Evolutionary conservation across 352 stramenopile genomes (phyloP).

Genomic region (Phytophthora sp.): DNA sequence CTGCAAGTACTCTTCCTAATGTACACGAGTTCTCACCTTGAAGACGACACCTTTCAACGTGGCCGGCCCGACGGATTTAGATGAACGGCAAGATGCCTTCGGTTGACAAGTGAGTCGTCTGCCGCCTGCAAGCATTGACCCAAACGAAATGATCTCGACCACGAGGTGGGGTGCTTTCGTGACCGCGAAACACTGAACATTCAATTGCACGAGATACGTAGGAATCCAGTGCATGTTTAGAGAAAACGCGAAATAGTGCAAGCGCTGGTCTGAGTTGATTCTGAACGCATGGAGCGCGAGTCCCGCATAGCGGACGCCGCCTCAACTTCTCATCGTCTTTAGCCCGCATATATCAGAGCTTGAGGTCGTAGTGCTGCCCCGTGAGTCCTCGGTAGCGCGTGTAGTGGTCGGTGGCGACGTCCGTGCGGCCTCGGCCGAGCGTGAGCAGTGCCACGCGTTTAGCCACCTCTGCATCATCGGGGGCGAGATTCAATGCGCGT

Average conservation of each 20-base stretch:
- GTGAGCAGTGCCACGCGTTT: conserved; percentile 54
- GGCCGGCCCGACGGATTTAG: conserved; percentile 7
- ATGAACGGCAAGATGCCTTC: not conserved
- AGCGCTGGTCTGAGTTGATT: conserved; percentile 26
- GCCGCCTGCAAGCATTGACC: not conserved
- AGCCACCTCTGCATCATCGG: conserved; percentile 44
- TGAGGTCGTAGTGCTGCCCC: conserved; percentile 67
- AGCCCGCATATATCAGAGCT: conserved; percentile 44
- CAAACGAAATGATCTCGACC: not conserved
- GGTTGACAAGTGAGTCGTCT: not conserved
- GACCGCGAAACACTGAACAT: not conserved
- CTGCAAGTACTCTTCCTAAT: not conserved
- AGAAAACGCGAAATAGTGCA: conserved; percentile 25
- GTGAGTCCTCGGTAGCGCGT: conserved; percentile 44
- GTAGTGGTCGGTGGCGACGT: conserved; percentile 46
- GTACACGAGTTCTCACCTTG: conserved; percentile 1
- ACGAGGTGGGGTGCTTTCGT: not conserved
- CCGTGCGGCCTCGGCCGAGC: conserved; percentile 35
- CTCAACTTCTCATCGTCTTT: conserved; percentile 18
- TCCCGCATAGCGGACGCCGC: not conserved
- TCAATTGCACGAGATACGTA: not conserved
- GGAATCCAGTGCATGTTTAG: conserved; percentile 23
- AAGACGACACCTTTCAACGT: conserved; percentile 6
- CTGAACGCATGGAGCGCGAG: conserved; percentile 30
- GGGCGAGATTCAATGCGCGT: conserved; percentile 36